phyloP scores from a whole-genome alignment of 371 early-diverging fungal species.

The Nematocida sp. region DNA sequence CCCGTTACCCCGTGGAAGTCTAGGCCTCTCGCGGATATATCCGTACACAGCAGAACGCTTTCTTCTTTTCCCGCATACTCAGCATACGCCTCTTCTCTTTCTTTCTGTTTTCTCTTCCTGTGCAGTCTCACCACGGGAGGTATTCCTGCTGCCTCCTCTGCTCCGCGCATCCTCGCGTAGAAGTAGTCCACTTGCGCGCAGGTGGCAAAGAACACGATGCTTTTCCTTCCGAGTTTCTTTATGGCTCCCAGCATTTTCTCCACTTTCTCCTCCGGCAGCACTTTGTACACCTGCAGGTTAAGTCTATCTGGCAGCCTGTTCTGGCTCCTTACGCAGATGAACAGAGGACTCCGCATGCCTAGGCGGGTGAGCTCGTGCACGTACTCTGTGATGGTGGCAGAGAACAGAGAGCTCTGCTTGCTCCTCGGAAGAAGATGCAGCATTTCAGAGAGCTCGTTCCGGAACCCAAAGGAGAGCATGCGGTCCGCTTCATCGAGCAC shows the following conservation, averaged over 20 bases:
- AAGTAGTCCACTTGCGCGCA: conserved; percentile 64
- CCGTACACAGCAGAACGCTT: conserved; percentile 61
- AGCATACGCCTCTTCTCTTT: conserved; percentile 55
- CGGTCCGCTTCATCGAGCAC: conserved; percentile 44
- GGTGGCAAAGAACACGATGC: conserved; percentile 57
- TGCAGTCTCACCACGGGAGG: conserved; percentile 57
- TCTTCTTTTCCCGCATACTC: conserved; percentile 40
- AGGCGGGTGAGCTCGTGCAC: conserved; percentile 29
- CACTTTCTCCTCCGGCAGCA: conserved; percentile 14
- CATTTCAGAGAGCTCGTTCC: conserved; percentile 29
- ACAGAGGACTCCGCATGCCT: conserved; percentile 44
- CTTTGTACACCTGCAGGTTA: neutral
- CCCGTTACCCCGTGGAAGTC: conserved; percentile 62
- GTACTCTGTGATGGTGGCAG: conserved; percentile 34
- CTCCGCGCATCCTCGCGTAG: conserved; percentile 66
- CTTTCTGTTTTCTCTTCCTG: conserved; percentile 60
- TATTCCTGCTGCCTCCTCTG: too few species aligned
- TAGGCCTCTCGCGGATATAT: conserved; percentile 64
- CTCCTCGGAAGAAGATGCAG: conserved; percentile 25
- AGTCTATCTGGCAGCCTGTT: conserved; percentile 22
- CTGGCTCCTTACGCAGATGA: conserved; percentile 32
- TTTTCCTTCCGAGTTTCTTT: conserved; percentile 13
- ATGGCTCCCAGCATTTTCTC: conserved; percentile 1
- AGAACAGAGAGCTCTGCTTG: conserved; percentile 35
- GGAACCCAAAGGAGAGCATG: conserved; percentile 40